Evolutionary conservation across 768 basidiomycete species (phyloP).

Genomic region (Polyporus arcularius): DNA sequence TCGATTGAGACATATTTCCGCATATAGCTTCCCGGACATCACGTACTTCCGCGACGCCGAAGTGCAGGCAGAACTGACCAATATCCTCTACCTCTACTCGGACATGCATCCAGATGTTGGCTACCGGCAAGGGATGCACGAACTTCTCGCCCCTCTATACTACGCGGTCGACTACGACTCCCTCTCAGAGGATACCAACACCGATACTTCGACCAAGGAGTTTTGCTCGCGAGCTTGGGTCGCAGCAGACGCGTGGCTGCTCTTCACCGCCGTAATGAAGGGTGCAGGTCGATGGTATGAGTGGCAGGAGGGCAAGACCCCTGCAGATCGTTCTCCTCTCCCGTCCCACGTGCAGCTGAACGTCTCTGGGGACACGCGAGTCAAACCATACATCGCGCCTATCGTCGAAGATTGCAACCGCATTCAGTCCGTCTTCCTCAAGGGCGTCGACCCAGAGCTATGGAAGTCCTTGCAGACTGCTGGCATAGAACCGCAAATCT

Average conservation of each 20-base stretch:
- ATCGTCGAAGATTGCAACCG: conserved; percentile 82
- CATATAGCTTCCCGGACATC: conserved; percentile 90
- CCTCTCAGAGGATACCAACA: conserved; percentile 39
- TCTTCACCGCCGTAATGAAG: conserved; percentile 83
- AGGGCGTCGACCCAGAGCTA: conserved; percentile 77
- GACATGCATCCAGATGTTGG: conserved; percentile 79
- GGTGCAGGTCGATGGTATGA: conserved; percentile 74
- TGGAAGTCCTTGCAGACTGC: conserved; percentile 73
- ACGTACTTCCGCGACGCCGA: conserved; percentile 79
- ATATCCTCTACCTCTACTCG: conserved; percentile 86
- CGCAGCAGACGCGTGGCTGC: conserved; percentile 83
- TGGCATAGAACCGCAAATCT: conserved; percentile 95
- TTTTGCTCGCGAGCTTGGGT: conserved; percentile 69
- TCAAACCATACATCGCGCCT: conserved; percentile 75
- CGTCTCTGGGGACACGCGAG: conserved; percentile 45
- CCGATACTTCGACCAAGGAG: conserved; percentile 48
- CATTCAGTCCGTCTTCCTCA: conserved; percentile 74
- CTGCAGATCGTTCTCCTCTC: conserved; percentile 35
- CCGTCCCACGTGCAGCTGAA: conserved; percentile 48
- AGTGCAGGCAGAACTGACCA: conserved; percentile 79
- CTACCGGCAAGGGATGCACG: conserved; percentile 99
- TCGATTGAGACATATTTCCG: too few relatives aligned
- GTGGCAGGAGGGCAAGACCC: conserved; percentile 37
- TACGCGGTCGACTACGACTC: conserved; percentile 86
- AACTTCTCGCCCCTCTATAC: conserved; percentile 86